Evolutionary conservation across 768 basidiomycete genomes (phyloP), one percentile per base, ranked within the genome.

Genomic region (Russula foetens): DNA sequence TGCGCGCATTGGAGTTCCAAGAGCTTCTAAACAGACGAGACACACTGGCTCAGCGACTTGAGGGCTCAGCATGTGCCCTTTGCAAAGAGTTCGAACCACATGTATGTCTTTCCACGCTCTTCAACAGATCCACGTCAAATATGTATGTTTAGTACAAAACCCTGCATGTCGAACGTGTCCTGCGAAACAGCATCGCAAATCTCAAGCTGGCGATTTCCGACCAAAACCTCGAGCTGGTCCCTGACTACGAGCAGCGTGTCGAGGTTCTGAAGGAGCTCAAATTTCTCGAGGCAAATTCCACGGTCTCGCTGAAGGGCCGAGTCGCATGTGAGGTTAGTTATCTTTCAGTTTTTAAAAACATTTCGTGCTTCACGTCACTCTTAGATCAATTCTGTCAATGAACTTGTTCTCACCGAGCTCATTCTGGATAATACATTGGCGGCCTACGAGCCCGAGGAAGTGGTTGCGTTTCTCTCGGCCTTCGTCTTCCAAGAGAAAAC

Each of bases 401-500:
- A 98, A 68, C 88, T 99, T 26, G 83, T 99, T 50, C 77, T 98
- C 49, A 99, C 97, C 0, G 97, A 99, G 69, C 82, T 99, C 53
- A 96, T 99, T 57, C 80, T 98, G 53, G 97, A 99, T 69, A 99
- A 99, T 69, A 89, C 90, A 0, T 77, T 98, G 29, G 92, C 92
- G 7, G 76, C 77, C 15, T 98, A 91, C 70, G 93, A 93, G 48
- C 92, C 97, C 0, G 92, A 93, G 71, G 97, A 98, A 74, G 92
- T 96, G 53, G 97, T 96, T 43, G 95, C 97, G 2, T 79, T 99
- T 28, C 80, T 99, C 6, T 98, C 96, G 4, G 90, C 90, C 69
- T 98, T 99, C 70, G 88, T 99, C 44, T 99, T 99, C 73, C 97
- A 98, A 71, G 97, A 99, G 71, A 98, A 97, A 75, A 93, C 94